phyloP scores from a whole-genome alignment of 2,329 filamentous ascomycete genomes.

The Exserohilum turcica region DNA sequence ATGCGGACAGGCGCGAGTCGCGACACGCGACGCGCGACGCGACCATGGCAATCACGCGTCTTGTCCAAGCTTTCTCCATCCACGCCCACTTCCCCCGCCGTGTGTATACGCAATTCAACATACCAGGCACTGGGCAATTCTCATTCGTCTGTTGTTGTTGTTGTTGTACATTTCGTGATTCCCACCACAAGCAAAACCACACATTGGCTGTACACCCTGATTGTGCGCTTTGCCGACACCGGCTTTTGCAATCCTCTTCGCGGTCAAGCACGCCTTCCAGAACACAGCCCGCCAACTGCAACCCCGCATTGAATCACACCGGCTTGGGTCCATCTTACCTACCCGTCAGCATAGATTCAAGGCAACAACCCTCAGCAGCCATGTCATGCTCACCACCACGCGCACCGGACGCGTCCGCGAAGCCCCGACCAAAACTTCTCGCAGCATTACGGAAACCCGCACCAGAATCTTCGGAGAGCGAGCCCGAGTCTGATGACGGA shows the following conservation, averaged over 20 bases:
- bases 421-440: slow-evolving; percentile 26
- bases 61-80: slow-evolving; percentile 12
- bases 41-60: slow-evolving; percentile 10
- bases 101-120: slow-evolving; percentile 16
- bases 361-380: neutral
- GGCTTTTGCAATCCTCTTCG: neutral
- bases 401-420: slow-evolving; percentile 23
- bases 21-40: slow-evolving; percentile 13
- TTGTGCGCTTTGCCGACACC: neutral
- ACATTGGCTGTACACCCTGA: neutral
- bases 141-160: neutral
- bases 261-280: neutral
- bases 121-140: neutral
- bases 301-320: neutral
- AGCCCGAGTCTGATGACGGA: slow-evolving; percentile 45
- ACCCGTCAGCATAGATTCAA: neutral
- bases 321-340: neutral
- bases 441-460: slow-evolving; percentile 28
- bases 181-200: neutral
- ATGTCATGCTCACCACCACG: slow-evolving; percentile 3
- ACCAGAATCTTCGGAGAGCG: slow-evolving; percentile 47
- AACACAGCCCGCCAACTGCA: neutral
- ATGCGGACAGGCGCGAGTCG: slow-evolving; percentile 18
- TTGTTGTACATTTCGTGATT: neutral
- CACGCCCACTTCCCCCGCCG: slow-evolving; percentile 17